Evolutionary conservation across 306 rosid species (phyloP).

Genomic region (Cucurbita ficifolia): DNA sequence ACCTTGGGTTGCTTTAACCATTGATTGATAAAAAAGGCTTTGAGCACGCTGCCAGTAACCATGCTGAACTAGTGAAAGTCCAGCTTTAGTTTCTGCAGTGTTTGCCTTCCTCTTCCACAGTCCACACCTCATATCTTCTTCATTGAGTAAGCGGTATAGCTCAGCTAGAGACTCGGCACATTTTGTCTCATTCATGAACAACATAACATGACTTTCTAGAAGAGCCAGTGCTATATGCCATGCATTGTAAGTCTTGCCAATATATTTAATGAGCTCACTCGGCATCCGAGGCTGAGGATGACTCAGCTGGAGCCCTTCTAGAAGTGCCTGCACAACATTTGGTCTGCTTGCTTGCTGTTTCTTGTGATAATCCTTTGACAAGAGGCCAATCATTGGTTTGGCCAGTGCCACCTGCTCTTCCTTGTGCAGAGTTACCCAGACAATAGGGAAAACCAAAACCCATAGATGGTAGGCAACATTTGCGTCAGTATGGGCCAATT

Average conservation of each 20-base stretch:
- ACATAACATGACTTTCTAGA: slow-evolving; percentile 90
- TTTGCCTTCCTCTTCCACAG: slow-evolving; percentile 86
- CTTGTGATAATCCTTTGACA: slow-evolving; percentile 89
- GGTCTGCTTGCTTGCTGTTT: slow-evolving; percentile 91
- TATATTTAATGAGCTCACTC: slow-evolving; percentile 93
- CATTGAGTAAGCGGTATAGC: slow-evolving; percentile 92
- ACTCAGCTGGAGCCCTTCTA: slow-evolving; percentile 98
- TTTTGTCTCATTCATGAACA: slow-evolving; percentile 76
- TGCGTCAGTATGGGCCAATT: slow-evolving; percentile 90
- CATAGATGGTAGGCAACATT: slow-evolving; percentile 98
- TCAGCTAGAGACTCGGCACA: slow-evolving; percentile 93
- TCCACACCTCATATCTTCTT: slow-evolving; percentile 98
- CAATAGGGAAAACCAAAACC: slow-evolving; percentile 98
- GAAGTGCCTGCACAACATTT: slow-evolving; percentile 95
- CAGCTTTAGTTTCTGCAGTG: slow-evolving; percentile 92
- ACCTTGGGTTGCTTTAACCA: slow-evolving; percentile 99
- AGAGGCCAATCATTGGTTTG: slow-evolving; percentile 88
- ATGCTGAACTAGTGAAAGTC: slow-evolving; percentile 96
- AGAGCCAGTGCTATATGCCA: slow-evolving; percentile 95
- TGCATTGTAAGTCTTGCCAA: slow-evolving; percentile 94
- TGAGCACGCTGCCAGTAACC: slow-evolving; percentile 99
- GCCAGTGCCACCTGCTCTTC: slow-evolving; percentile 91
- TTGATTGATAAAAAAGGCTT: slow-evolving; percentile 94
- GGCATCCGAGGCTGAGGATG: slow-evolving; percentile 99
- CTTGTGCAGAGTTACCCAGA: slow-evolving; percentile 90